phyloP scores from a whole-genome alignment of 2,329 filamentous ascomycete genomes.

The Juglanconis oblonga region DNA sequence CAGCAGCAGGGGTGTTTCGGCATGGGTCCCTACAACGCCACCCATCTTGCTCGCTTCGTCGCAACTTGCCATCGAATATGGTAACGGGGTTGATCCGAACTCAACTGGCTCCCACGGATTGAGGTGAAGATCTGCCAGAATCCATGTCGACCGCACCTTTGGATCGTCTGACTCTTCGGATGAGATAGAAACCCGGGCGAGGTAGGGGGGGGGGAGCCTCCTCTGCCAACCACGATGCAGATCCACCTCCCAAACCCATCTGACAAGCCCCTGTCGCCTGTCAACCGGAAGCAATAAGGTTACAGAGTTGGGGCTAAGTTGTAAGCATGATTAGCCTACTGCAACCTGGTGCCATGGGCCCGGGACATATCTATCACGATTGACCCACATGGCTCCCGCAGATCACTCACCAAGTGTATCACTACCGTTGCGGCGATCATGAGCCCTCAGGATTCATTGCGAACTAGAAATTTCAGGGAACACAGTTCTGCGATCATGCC shows the following conservation, averaged over 20 bases:
- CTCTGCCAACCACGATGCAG: background rate
- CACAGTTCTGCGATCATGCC: background rate
- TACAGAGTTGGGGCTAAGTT: background rate
- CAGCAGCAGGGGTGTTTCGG: constrained; percentile 1
- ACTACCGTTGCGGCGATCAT: background rate
- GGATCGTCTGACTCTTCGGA: background rate
- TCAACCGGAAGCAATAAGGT: background rate
- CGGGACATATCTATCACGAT: too few relatives aligned
- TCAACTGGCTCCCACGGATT: background rate
- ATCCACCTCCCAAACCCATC: background rate
- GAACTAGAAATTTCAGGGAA: background rate
- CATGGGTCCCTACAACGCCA: background rate
- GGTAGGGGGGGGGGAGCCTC: background rate
- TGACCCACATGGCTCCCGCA: constrained; percentile 1
- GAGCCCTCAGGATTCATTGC: background rate
- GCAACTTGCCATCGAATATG: background rate
- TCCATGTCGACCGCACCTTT: background rate
- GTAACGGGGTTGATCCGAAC: background rate
- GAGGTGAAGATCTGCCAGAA: background rate
- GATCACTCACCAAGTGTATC: constrained; percentile 16
- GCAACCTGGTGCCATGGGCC: too few relatives aligned
- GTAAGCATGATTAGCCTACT: too few relatives aligned
- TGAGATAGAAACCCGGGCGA: background rate
- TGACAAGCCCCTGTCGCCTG: background rate
- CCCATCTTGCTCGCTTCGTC: background rate